Percentiles rank a stretch among this genome's conserved stretches.
phyloP scores from a whole-genome alignment of 108 stramenopile species.

The Pseudonitzschia pungens region DNA sequence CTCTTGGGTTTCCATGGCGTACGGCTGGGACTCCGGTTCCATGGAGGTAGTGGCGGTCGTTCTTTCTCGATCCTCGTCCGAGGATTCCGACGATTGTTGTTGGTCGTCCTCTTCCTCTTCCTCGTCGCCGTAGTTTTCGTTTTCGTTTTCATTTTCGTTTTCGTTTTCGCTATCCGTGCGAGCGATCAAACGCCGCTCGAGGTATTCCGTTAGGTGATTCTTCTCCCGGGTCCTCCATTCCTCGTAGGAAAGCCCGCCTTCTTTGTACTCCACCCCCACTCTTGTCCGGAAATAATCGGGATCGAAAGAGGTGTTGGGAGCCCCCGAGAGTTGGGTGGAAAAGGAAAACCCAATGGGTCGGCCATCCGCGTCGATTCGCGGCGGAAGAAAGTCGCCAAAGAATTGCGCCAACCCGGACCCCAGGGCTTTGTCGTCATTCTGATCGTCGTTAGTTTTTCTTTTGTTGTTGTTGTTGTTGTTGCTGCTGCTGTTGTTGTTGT shows the following conservation, averaged over 20 bases:
- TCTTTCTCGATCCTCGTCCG: constrained; percentile 9
- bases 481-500: neutral
- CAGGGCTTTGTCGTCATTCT: constrained; percentile 1
- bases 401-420: constrained; percentile 11
- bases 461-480: neutral
- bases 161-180: no score
- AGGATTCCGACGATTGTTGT: constrained; percentile 7
- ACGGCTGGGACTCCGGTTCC: constrained; percentile 24
- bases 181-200: constrained; percentile 34
- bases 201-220: constrained; percentile 32
- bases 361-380: neutral
- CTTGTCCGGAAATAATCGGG: neutral
- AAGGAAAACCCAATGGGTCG: neutral
- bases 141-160: no score
- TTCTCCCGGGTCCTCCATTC: constrained; percentile 23
- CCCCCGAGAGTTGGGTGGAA: constrained; percentile 1
- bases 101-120: constrained; percentile 19
- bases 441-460: no score
- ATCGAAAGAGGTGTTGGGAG: neutral
- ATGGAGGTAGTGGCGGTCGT: no score
- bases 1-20: constrained; percentile 32
- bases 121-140: no score
- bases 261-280: neutral
- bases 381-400: constrained; percentile 10
- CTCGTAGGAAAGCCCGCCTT: constrained; percentile 5